Conservation (phyloP, 2,329 filamentous ascomycete species). For the Apiospora hydei region DNA sequence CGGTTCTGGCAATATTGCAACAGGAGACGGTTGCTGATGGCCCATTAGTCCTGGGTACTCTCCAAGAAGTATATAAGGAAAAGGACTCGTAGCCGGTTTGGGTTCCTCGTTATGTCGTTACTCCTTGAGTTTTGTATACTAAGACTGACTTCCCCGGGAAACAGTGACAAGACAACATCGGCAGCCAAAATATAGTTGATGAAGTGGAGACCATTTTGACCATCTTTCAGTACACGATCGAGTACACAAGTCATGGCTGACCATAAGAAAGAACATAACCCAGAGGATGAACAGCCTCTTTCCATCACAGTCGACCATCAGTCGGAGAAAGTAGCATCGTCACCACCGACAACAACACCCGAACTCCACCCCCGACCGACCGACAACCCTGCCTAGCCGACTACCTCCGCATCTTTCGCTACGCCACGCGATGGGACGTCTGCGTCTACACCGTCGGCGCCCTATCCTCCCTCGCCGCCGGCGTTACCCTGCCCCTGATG, state of each 20-base stretch:
- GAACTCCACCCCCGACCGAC: not conserved
- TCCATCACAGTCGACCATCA: not conserved
- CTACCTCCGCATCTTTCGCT: constrained; percentile 50
- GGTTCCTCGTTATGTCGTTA: not conserved
- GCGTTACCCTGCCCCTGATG: constrained; percentile 59
- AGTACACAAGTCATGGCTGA: not conserved
- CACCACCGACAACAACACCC: too few species aligned
- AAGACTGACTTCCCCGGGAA: not conserved
- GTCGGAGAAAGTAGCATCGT: not conserved
- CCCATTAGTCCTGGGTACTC: not conserved
- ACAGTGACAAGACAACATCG: not conserved
- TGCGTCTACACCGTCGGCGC: constrained; percentile 50
- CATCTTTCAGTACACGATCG: not conserved
- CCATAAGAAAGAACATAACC: not conserved
- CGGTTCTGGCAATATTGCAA: not conserved
- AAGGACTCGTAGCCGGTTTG: not conserved
- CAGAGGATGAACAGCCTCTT: not conserved
- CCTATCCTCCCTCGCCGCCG: constrained; percentile 40
- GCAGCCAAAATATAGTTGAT: accelerated
- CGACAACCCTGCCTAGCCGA: constrained; percentile 22
- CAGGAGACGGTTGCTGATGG: not conserved
- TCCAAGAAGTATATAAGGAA: not conserved
- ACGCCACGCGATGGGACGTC: constrained; percentile 57
- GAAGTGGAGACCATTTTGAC: not conserved
- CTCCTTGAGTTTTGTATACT: not conserved